Percentiles rank a stretch among this genome's conserved stretches.
Evolutionary conservation across 148 eudicot genomes (phyloP).

Genomic region (Silene uniflora): DNA sequence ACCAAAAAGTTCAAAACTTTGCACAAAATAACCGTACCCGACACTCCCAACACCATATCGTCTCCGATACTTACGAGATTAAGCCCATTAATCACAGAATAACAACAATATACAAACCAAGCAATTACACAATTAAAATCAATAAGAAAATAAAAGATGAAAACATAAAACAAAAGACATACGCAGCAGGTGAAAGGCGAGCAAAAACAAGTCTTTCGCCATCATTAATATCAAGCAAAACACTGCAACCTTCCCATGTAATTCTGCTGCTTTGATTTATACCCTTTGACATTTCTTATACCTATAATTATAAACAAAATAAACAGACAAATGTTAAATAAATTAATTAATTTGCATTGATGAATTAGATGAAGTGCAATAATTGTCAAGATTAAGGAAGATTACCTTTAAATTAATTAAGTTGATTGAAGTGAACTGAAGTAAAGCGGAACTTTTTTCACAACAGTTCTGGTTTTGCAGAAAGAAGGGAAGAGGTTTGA

Average conservation of each 20-base stretch:
- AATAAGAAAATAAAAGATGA: background rate
- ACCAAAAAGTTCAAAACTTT: too few relatives aligned
- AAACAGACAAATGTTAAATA: background rate
- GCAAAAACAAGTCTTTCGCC: conserved; percentile 87
- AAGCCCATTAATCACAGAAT: background rate
- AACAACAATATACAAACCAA: background rate
- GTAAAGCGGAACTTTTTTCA: too few relatives aligned
- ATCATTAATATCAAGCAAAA: conserved; percentile 84
- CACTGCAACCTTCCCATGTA: conserved; percentile 95
- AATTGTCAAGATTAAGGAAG: background rate
- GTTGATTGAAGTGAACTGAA: background rate
- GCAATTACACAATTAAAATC: background rate
- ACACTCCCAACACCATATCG: too few relatives aligned
- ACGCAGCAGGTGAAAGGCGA: conserved; percentile 80
- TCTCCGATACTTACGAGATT: too few relatives aligned
- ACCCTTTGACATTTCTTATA: conserved; percentile 11
- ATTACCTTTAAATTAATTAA: background rate
- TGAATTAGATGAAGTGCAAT: background rate
- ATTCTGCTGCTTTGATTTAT: conserved; percentile 42
- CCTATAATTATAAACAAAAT: background rate
- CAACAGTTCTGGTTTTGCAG: background rate
- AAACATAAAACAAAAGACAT: conserved; percentile 7
- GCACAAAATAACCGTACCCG: too few relatives aligned
- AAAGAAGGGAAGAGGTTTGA: background rate
- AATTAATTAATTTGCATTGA: background rate